Conservation (phyloP, 352 stramenopile species). For the Globisporangium viniferum region DNA sequence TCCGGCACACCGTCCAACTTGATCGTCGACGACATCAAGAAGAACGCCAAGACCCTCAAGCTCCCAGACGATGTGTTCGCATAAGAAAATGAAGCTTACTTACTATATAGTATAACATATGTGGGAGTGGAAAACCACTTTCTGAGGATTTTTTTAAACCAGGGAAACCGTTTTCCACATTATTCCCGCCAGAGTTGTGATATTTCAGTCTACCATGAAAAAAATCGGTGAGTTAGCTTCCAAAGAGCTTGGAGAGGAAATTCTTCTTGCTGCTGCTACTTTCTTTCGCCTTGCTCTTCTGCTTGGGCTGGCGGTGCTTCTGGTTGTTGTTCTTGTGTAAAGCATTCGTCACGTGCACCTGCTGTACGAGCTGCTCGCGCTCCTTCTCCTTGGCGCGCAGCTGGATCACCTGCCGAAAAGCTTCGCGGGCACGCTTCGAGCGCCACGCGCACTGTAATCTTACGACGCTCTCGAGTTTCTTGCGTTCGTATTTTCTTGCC, state of each 20-base stretch:
- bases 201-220: neutral
- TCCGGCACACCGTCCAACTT: constrained; percentile 36
- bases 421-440: constrained; percentile 53
- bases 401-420: constrained; percentile 53
- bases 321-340: neutral
- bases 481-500: constrained; percentile 33
- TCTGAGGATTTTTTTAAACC: neutral
- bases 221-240: neutral
- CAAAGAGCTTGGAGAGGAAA: constrained; percentile 1
- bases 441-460: constrained; percentile 76
- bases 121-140: neutral
- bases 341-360: constrained; percentile 15
- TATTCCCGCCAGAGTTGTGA: neutral
- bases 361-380: constrained; percentile 33
- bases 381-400: constrained; percentile 67
- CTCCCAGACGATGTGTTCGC: constrained; percentile 35
- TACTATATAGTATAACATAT: too few relatives aligned
- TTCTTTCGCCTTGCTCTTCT: neutral
- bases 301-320: neutral
- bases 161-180: neutral
- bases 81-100: constrained; percentile 22
- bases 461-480: constrained; percentile 52
- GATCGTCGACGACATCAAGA: constrained; percentile 36
- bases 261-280: neutral
- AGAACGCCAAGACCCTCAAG: constrained; percentile 22